phyloP scores from a whole-genome alignment of 2,329 filamentous ascomycete genomes.

The Biscogniauxia sp. region DNA sequence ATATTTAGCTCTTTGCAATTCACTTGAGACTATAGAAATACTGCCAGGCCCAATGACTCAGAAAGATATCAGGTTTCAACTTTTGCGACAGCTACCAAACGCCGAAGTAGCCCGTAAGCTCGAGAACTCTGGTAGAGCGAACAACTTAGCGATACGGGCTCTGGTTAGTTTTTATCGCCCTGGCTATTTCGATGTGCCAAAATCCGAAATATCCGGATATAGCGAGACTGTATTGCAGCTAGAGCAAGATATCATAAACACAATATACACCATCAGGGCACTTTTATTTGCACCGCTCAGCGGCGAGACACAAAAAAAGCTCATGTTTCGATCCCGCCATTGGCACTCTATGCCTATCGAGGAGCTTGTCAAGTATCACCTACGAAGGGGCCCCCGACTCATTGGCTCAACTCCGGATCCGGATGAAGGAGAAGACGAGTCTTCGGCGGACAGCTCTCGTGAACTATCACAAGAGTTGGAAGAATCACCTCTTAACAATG shows the following conservation, averaged over 20 bases:
- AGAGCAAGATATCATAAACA: not conserved
- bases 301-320: not conserved
- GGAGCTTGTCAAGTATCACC: not conserved
- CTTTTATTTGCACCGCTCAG: not conserved
- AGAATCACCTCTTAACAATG: not conserved
- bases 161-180: constrained; percentile 11
- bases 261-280: not conserved
- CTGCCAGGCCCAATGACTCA: constrained; percentile 9
- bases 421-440: not conserved
- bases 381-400: not conserved
- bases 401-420: not conserved
- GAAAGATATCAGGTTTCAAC: constrained; percentile 17
- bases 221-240: not conserved
- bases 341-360: constrained; percentile 1
- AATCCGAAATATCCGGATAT: not conserved
- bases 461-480: not conserved
- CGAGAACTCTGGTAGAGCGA: constrained; percentile 14
- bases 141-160: constrained; percentile 19
- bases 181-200: not conserved
- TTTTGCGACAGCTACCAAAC: constrained; percentile 24
- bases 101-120: constrained; percentile 16
- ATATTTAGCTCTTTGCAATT: constrained; percentile 18
- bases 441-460: not conserved
- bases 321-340: not conserved
- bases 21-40: constrained; percentile 22